Conservation (phyloP, 345 rosid species). For the Pseudoturritis turrita region DNA sequence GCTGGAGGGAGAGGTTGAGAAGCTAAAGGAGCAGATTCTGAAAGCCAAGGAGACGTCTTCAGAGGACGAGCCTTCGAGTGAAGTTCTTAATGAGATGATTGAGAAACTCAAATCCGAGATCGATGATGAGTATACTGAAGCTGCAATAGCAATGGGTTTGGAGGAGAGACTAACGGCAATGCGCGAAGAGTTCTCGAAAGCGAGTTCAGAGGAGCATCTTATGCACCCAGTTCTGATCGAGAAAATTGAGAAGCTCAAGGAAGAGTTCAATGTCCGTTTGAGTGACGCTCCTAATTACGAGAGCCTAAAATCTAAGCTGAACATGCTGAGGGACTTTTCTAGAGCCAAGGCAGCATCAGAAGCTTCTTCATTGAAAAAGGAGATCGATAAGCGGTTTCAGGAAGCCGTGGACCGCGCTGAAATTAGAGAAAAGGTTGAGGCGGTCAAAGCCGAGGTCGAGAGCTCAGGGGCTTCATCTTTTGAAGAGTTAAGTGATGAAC, state of each 20-base stretch:
- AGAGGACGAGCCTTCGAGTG: slow-evolving; percentile 37
- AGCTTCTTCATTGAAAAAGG: slow-evolving; percentile 38
- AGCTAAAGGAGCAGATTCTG: slow-evolving; percentile 59
- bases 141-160: slow-evolving; percentile 55
- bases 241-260: slow-evolving; percentile 60
- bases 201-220: slow-evolving; percentile 47
- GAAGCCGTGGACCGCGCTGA: slow-evolving; percentile 54
- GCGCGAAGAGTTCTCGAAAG: slow-evolving; percentile 51
- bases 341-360: slow-evolving; percentile 46
- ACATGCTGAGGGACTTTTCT: slow-evolving; percentile 65
- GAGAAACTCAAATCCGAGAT: slow-evolving; percentile 65
- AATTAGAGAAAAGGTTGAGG: slow-evolving; percentile 61
- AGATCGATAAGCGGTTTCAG: slow-evolving; percentile 53
- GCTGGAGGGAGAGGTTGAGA: slow-evolving; percentile 64
- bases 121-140: slow-evolving; percentile 67
- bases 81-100: slow-evolving; percentile 56
- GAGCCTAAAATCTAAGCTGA: slow-evolving; percentile 60
- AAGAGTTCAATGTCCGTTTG: slow-evolving; percentile 52
- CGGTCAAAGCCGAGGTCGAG: slow-evolving; percentile 48
- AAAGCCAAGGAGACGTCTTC: slow-evolving; percentile 62
- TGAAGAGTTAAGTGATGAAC: slow-evolving; percentile 48
- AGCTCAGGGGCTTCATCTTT: slow-evolving; percentile 48
- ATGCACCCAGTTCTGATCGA: slow-evolving; percentile 53
- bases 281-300: slow-evolving; percentile 56
- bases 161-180: slow-evolving; percentile 44